A percentile compares a stretch with the other conserved stretches of the same genome.
These are phyloP conservation scores for Rhizopus sp. DNA, from an alignment of 371 early-diverging fungal genomes.

Conservation along the genomic window DNA sequence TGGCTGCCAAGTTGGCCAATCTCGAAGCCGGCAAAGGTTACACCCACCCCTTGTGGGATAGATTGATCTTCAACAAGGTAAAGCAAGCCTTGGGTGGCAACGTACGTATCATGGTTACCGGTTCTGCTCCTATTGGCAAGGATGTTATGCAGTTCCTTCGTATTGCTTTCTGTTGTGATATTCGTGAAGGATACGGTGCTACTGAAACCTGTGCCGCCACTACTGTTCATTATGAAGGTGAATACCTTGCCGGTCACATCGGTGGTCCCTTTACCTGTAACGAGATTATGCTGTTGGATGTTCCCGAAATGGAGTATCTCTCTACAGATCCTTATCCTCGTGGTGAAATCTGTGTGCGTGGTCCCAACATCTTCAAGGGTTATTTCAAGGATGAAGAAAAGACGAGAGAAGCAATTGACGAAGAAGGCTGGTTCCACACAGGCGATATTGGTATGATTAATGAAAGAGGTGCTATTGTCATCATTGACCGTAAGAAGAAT, in stretches of 20 bases:
- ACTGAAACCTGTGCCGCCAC: slow-evolving; percentile 81
- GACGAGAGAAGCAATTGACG: slow-evolving; percentile 79
- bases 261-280: slow-evolving; percentile 66
- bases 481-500: slow-evolving; percentile 97
- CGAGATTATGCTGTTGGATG: slow-evolving; percentile 86
- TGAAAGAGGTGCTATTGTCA: slow-evolving; percentile 63
- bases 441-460: slow-evolving; percentile 88
- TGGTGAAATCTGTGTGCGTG: slow-evolving; percentile 93
- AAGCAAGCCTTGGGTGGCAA: slow-evolving; percentile 88
- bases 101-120: slow-evolving; percentile 76
- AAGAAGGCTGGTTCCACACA: slow-evolving; percentile 92
- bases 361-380: slow-evolving; percentile 76
- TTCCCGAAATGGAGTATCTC: slow-evolving; percentile 88
- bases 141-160: slow-evolving; percentile 90
- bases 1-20: slow-evolving; percentile 59
- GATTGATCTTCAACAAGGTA: slow-evolving; percentile 84
- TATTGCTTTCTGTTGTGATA: slow-evolving; percentile 69
- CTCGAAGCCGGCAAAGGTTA: slow-evolving; percentile 61
- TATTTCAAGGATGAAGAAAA: slow-evolving; percentile 85
- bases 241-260: slow-evolving; percentile 70
- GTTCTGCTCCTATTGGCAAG: slow-evolving; percentile 91
- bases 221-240: slow-evolving; percentile 49
- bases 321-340: slow-evolving; percentile 80
- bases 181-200: slow-evolving; percentile 88
- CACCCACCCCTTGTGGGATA: slow-evolving; percentile 86